Base-by-base conservation (phyloP, 176 grass and related monocot genomes). In the Carex kokanica region DNA sequence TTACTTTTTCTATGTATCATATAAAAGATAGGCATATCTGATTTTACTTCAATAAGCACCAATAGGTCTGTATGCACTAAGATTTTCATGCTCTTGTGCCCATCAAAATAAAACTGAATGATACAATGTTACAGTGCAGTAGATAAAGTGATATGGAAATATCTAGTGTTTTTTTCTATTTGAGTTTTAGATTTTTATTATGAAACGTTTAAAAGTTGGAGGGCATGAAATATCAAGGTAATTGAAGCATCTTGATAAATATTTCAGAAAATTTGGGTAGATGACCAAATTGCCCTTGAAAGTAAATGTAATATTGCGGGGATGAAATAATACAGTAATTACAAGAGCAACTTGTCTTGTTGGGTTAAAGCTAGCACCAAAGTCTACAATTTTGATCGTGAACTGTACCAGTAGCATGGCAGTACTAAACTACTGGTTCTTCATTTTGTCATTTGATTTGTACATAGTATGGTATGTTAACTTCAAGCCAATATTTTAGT, bases 231-330 rank as follows among this genome's bases (percentile, higher is more conserved):
- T 53, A 25, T 43, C 45, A 16, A 52, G 40, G 43, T 20, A 51
- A 0, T 3, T 16, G 45, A 75, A 75, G 45, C 45, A 5, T 38
- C 11, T 53, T 16, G 71, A 75, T 53, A 74, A 27, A 25, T 53
- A 75, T 27, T 54, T 75, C 43, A 74, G 70, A 75, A 75, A 75
- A 54, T 15, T 53, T 54, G 45, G 20, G 20, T 45, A 74, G 45
- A 74, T 52, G 45, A 75, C 71, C 45, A 75, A 11, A 27, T 75
- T 27, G 21, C 45, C 13, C 71, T 75, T 75, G 71, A 75, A 51
- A 75, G 45, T 75, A 75, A 27, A 52, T 75, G 45, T 6, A 75
- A 75, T 53, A 52, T 53, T 15, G 5, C 17, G 71, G 4, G 11
- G 9, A 5, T 51, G 20, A 51, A 74, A 74, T 24, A 23, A 25